These are phyloP conservation scores for Solanum chmielewskii DNA, from an alignment of 257 asterid species.

Conservation along the genomic window DNA sequence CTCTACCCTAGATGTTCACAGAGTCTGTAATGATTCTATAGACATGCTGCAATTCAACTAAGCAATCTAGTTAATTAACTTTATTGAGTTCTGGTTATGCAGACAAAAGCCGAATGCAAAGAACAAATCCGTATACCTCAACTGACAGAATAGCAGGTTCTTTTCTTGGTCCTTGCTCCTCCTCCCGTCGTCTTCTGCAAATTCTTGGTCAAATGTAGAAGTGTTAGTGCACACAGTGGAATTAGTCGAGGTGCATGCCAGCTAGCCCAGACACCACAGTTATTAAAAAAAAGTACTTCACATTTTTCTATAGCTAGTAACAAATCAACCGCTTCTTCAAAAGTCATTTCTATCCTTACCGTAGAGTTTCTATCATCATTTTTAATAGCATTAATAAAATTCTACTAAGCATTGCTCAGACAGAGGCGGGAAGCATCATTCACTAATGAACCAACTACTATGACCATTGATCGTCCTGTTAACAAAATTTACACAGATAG, in stretches of 20 bases:
- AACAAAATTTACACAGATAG: background rate
- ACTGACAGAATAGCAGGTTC: slow-evolving; percentile 89
- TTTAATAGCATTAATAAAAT: background rate
- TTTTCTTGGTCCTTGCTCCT: slow-evolving; percentile 39
- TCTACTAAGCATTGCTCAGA: background rate
- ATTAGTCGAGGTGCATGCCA: background rate
- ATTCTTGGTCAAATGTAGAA: slow-evolving; percentile 6
- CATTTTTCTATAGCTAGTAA: background rate
- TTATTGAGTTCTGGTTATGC: background rate
- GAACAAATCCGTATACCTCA: slow-evolving; percentile 40
- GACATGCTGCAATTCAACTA: background rate
- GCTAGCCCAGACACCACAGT: background rate
- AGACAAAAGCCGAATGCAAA: background rate
- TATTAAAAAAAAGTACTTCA: background rate
- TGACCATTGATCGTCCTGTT: background rate
- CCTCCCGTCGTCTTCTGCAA: slow-evolving; percentile 48
- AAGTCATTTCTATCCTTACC: background rate
- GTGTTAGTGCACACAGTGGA: background rate
- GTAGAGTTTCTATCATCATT: background rate
- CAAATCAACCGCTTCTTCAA: background rate
- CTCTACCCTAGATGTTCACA: background rate
- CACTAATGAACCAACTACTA: background rate
- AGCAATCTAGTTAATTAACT: background rate
- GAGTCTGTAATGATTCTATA: background rate
- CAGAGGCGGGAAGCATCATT: background rate